Base-by-base conservation (phyloP, 345 rosid genomes). In the Ceriops decandra region DNA sequence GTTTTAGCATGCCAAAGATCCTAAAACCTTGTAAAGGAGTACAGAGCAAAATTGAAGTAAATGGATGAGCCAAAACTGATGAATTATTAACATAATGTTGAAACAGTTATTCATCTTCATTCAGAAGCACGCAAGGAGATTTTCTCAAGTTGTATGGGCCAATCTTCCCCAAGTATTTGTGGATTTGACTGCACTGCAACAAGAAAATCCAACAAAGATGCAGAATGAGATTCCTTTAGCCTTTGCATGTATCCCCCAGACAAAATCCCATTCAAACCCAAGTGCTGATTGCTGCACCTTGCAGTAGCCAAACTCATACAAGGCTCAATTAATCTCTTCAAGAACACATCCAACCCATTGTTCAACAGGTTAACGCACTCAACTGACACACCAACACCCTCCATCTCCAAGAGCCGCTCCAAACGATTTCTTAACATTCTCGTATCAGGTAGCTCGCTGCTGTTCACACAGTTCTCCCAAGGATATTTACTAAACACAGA, bases 291-390 rank as follows among this genome's bases (percentile, higher is more conserved):
- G 63, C 82, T 72, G 67, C 68, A 57, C 68, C 86, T 82, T 20
- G 88, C 67, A 57, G 80, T 74, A 47, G 95, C 89, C 57, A 95
- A 74, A 77, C 78, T 70, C 72, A 91, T 63, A 64, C 87, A 87
- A 9, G 96, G 92, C 68, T 86, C 88, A 2, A 91, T 82, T 90
- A 95, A 63, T 68, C 88, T 82, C 79, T 64, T 90, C 81, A 95
- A 62, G 79, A 82, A 90, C 1, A 76, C 78, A 74, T 95, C 95
- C 75, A 95, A 61, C 16, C 86, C 89, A 46, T 76, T 89, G 72
- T 90, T 95, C 76, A 95, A 82, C 76, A 91, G 63, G 76, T 84
- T 85, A 67, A 76, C 89, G 71, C 86, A 83, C 49, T 90, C 91
- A 70, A 83, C 27, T 0, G 95, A 73, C 30, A 90, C 57, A 73